These are phyloP conservation scores for Turritis glabra DNA, from an alignment of 345 rosid species.

Conservation along the genomic window DNA sequence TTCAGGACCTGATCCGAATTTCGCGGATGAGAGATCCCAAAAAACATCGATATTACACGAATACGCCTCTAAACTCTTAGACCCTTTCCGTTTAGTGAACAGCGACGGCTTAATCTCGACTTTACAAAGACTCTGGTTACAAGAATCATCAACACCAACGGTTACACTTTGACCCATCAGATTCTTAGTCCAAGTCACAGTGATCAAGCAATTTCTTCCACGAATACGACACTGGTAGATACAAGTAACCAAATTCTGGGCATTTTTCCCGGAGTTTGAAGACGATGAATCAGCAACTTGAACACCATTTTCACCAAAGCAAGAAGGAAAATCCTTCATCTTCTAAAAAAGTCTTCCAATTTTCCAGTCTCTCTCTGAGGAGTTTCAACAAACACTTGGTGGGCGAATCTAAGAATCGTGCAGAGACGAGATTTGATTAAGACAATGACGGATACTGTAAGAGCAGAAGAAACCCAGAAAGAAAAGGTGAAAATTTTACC, in stretches of 20 bases:
- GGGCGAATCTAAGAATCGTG: constrained; percentile 1
- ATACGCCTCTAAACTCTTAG: constrained; percentile 55
- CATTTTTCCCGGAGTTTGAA: constrained; percentile 53
- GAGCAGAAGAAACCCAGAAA: constrained; percentile 13
- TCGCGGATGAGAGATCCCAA: constrained; percentile 81
- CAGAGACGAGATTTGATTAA: not conserved
- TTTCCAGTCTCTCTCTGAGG: constrained; percentile 9
- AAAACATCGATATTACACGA: constrained; percentile 54
- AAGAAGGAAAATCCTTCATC: constrained; percentile 97
- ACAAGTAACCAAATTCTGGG: constrained; percentile 80
- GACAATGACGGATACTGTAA: constrained; percentile 8
- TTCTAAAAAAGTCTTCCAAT: too few relatives aligned
- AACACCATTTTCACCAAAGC: constrained; percentile 95
- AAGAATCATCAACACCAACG: constrained; percentile 67
- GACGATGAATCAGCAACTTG: constrained; percentile 88
- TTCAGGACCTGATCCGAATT: constrained; percentile 81
- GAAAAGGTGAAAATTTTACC: constrained; percentile 12
- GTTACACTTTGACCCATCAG: constrained; percentile 84
- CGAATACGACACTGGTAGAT: constrained; percentile 68
- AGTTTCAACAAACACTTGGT: constrained; percentile 32
- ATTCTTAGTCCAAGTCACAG: constrained; percentile 81
- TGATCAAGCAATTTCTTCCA: constrained; percentile 63
- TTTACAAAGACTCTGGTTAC: constrained; percentile 66
- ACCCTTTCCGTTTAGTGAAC: constrained; percentile 84
- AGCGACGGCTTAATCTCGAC: constrained; percentile 91